Evolutionary conservation across 176 grass and related monocot genomes (phyloP), one percentile per base, ranked within the genome.

Genomic region (Ensete glaucum): DNA sequence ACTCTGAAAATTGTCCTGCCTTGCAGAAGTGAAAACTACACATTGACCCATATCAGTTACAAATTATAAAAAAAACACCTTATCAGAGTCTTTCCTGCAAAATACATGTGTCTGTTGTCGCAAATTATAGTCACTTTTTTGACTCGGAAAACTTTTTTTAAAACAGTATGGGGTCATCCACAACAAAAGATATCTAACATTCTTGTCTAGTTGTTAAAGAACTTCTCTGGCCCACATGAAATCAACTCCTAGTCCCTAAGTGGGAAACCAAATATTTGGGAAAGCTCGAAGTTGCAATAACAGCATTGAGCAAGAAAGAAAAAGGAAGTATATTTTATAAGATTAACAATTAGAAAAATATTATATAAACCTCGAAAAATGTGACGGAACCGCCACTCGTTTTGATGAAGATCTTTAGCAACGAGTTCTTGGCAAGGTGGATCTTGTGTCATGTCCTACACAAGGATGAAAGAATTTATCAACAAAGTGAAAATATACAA

Each of bases 341-440:
- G 34, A 60, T 29, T 26, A 43, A 17, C 12, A 21, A 63, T 27
- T 59, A 48, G 19, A 52, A 72, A 60, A 74, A 16, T 15, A 72
- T 10, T 52, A 51, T 50, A 27, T 74, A 26, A 17, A 99, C 95
- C 95, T 87, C 91, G 84, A 84, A 91, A 99, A 78, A 99, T 99
- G 79, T 99, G 95, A 68, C 95, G 91, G 67, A 99, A 99, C 83
- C 89, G 91, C 95, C 95, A 99, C 64, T 99, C 86, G 51, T 88
- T 91, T 51, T 58, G 84, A 84, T 94, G 95, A 55, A 94, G 91
- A 89, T 94, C 95, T 91, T 91, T 87, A 76, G 95, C 85, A 74
- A 91, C 84, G 67, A 99, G 80, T 84, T 99, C 95, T 85, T 99
- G 95, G 56, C 85, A 99, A 52, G 95, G 95, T 67, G 95, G 95